Evolutionary conservation across 768 basidiomycete species (phyloP).

Genomic region (Psilocybe cyanescens): DNA sequence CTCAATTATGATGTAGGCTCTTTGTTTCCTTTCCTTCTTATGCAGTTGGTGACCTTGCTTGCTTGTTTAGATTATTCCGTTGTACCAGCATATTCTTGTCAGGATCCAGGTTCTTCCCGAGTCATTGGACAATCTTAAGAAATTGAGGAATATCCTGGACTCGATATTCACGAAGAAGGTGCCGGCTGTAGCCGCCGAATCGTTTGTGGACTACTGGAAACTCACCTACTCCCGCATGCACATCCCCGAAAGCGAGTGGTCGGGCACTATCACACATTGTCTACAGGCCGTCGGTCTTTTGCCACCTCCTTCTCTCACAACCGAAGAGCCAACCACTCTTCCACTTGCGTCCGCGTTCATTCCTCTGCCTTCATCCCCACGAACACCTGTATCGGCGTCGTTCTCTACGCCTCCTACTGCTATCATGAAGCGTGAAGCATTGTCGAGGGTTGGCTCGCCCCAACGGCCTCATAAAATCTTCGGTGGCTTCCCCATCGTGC

Average conservation of each 20-base stretch:
- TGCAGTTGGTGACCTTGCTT: conserved; percentile 3
- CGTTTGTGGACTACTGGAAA: conserved; percentile 70
- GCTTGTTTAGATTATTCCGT: conserved; percentile 52
- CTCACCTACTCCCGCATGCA: conserved; percentile 42
- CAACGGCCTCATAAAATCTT: conserved; percentile 32
- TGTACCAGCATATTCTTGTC: conserved; percentile 65
- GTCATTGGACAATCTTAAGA: conserved; percentile 42
- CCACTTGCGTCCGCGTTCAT: conserved; percentile 20
- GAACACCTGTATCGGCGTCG: conserved; percentile 24
- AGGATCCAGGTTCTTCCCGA: conserved; percentile 51
- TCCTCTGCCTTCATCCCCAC: conserved; percentile 13
- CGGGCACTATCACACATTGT: conserved; percentile 35
- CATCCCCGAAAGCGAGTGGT: conserved; percentile 58
- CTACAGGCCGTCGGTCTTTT: conserved; percentile 22
- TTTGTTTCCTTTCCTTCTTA: conserved; percentile 1
- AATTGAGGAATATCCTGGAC: conserved; percentile 53
- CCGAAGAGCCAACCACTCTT: neutral
- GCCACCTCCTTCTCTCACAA: neutral
- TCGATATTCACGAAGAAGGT: conserved; percentile 62
- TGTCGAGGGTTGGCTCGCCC: conserved; percentile 24
- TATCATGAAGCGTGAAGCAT: conserved; percentile 17
- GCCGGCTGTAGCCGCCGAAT: conserved; percentile 48
- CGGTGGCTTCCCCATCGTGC: conserved; percentile 23
- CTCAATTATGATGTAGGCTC: conserved; percentile 60
- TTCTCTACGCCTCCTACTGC: conserved; percentile 26